A percentile compares a stretch with the other conserved stretches of the same genome.
These are phyloP conservation scores for Arthroderma sp. DNA, from an alignment of 2,329 filamentous ascomycete species.

Conservation along the genomic window DNA sequence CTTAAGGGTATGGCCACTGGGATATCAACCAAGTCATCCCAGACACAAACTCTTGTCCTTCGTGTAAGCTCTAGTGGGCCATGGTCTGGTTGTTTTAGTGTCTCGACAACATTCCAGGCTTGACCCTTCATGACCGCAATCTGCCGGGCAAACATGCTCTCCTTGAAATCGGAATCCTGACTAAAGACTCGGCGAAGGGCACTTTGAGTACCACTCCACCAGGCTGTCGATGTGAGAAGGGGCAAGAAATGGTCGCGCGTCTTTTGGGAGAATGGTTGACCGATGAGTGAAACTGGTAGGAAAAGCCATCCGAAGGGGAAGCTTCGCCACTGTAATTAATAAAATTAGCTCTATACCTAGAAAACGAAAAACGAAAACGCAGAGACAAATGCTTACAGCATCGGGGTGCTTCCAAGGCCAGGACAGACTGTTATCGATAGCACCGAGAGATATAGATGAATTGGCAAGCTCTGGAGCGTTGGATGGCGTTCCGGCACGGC, in stretches of 20 bases:
- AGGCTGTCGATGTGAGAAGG: slow-evolving; percentile 80
- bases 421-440: slow-evolving; percentile 94
- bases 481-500: slow-evolving; percentile 41
- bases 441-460: slow-evolving; percentile 63
- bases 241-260: slow-evolving; percentile 94
- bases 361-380: neutral
- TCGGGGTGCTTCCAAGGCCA: slow-evolving; percentile 99
- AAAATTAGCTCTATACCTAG: slow-evolving; percentile 9
- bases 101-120: slow-evolving; percentile 98
- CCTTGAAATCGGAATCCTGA: slow-evolving; percentile 89
- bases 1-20: slow-evolving; percentile 87
- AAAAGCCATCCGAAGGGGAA: slow-evolving; percentile 99
- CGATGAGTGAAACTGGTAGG: slow-evolving; percentile 88
- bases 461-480: slow-evolving; percentile 30
- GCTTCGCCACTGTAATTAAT: slow-evolving; percentile 49
- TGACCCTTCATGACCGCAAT: slow-evolving; percentile 99
- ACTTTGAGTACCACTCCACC: slow-evolving; percentile 92
- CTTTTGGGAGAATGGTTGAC: slow-evolving; percentile 86
- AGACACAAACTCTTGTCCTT: slow-evolving; percentile 82
- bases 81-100: slow-evolving; percentile 81
- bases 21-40: slow-evolving; percentile 95
- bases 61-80: slow-evolving; percentile 87
- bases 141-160: slow-evolving; percentile 97
- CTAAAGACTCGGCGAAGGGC: slow-evolving; percentile 78
- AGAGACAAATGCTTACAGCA: slow-evolving; percentile 43